Percentiles rank a stretch among this genome's conserved stretches.
phyloP scores from a whole-genome alignment of 139 green algal species.

The Chlamydomonas incerta region DNA sequence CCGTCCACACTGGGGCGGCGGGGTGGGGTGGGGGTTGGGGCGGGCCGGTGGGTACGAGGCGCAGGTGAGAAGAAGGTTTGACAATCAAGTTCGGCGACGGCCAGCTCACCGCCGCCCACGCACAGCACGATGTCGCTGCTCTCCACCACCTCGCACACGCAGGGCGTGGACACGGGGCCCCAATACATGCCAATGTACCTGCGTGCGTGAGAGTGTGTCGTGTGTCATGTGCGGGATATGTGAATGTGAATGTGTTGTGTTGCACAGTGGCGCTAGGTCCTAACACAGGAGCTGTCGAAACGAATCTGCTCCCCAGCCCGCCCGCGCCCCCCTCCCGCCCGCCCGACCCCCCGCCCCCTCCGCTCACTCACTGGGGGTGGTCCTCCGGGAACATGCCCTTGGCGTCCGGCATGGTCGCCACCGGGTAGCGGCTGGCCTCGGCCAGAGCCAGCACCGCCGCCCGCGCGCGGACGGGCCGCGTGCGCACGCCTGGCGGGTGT shows the following conservation, averaged over 20 bases:
- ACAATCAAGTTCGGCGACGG: no score
- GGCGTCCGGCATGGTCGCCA: constrained; percentile 77
- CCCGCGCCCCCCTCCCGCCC: no score
- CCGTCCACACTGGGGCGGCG: constrained; percentile 52
- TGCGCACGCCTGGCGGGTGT: constrained; percentile 25
- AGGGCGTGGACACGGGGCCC: constrained; percentile 62
- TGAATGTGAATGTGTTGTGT: no score
- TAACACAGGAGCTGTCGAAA: no score
- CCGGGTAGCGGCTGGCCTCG: constrained; percentile 51
- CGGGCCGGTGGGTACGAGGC: background rate
- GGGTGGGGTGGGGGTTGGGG: background rate
- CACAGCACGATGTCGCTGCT: constrained; percentile 50
- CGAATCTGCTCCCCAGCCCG: no score
- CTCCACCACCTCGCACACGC: constrained; percentile 78
- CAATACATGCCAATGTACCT: constrained; percentile 85
- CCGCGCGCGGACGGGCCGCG: background rate
- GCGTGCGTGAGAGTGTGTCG: background rate
- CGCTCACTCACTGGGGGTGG: constrained; percentile 39
- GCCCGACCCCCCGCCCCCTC: background rate
- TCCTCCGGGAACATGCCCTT: constrained; percentile 85
- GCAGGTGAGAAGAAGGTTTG: no score
- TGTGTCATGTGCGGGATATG: no score
- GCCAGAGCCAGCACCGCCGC: constrained; percentile 48
- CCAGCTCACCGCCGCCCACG: constrained; percentile 37
- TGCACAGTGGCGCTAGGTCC: no score